phyloP scores from a whole-genome alignment of 768 basidiomycete species.

The Hypsizygus marmoreus region DNA sequence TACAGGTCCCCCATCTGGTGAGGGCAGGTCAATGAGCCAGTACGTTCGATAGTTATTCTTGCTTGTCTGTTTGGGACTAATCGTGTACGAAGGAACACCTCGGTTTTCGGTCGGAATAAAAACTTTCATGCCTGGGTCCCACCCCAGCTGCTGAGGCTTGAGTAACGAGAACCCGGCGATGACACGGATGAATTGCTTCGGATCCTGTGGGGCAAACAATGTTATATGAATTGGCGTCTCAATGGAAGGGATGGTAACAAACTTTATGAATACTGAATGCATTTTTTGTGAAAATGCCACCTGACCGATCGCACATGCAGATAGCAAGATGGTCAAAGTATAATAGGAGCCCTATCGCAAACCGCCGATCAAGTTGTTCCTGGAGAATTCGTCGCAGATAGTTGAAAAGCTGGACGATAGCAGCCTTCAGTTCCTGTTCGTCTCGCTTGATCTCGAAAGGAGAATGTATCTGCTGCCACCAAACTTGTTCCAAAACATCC shows the following conservation, averaged over 20 bases:
- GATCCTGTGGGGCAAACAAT: not conserved
- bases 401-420: not conserved
- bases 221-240: not conserved
- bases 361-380: not conserved
- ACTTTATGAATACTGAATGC: too few species aligned
- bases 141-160: not conserved
- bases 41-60: not conserved
- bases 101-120: too few species aligned
- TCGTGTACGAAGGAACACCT: too few species aligned
- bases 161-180: not conserved
- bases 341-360: not conserved
- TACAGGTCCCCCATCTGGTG: not conserved
- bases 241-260: not conserved
- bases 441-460: not conserved
- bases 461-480: not conserved
- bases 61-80: not conserved
- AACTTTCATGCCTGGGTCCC: not conserved
- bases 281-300: not conserved
- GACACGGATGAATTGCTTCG: not conserved
- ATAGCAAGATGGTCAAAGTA: not conserved
- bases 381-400: not conserved
- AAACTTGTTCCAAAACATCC: too few species aligned
- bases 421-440: too few species aligned
- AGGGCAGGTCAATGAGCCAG: not conserved
- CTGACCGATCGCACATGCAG: not conserved